Evolutionary conservation across 345 rosid genomes (phyloP).

Genomic region (Toxicodendron radicans): DNA sequence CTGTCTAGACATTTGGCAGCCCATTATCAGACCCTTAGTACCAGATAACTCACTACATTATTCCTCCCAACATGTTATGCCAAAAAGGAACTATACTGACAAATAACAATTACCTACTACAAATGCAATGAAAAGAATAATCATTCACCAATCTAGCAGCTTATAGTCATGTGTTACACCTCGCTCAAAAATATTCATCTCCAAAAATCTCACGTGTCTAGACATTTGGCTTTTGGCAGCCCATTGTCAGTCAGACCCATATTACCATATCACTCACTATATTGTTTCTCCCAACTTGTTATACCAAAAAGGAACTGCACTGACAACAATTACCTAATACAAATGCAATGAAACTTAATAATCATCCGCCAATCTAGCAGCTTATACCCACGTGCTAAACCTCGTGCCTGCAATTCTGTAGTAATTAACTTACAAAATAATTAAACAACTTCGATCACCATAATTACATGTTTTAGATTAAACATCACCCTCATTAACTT

Average conservation of each 20-base stretch:
- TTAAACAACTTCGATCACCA: background rate
- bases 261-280: background rate
- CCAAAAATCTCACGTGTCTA: background rate
- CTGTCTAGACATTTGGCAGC: background rate
- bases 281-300: background rate
- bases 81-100: background rate
- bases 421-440: background rate
- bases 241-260: background rate
- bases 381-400: background rate
- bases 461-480: background rate
- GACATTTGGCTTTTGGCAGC: background rate
- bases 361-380: background rate
- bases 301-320: background rate
- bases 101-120: constrained; percentile 1
- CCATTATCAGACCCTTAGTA: background rate
- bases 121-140: background rate
- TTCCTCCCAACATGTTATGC: background rate
- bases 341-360: background rate
- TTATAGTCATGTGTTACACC: background rate
- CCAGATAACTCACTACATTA: background rate
- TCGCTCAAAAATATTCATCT: background rate
- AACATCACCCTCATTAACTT: constrained; percentile 10
- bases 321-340: background rate
- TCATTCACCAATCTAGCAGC: background rate
- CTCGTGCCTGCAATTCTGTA: background rate